phyloP scores from a whole-genome alignment of 2,329 filamentous ascomycete species.

The Penicillium crustosum region DNA sequence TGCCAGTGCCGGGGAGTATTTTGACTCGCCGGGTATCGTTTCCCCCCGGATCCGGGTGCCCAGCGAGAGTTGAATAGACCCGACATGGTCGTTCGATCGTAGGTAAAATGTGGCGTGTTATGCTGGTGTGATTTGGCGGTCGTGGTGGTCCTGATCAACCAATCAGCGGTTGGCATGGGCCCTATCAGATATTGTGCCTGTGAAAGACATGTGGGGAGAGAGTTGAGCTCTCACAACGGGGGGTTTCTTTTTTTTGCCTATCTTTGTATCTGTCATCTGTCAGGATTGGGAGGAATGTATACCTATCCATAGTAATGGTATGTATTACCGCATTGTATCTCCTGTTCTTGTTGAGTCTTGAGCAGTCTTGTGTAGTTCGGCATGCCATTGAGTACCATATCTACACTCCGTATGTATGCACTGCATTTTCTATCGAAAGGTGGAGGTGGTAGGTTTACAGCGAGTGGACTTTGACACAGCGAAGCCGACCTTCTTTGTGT shows the following conservation, averaged over 20 bases:
- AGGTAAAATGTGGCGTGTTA: not conserved
- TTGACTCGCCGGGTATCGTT: not conserved
- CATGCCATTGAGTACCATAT: not conserved
- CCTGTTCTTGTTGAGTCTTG: not conserved
- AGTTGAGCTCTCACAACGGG: not conserved
- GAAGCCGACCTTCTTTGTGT: not conserved
- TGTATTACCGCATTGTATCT: not conserved
- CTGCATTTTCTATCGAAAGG: not conserved
- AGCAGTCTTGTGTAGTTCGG: not conserved
- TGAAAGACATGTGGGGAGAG: not conserved
- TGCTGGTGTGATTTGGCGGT: not conserved
- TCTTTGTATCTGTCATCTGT: not conserved
- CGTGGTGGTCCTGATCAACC: not conserved
- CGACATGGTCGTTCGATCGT: conserved; percentile 5
- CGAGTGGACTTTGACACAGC: not conserved
- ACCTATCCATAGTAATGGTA: not conserved
- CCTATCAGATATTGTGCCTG: not conserved
- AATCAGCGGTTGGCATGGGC: not conserved
- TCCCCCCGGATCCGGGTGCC: conserved; percentile 18
- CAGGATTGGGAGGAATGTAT: no score
- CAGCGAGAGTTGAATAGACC: conserved; percentile 27
- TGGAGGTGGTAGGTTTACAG: not conserved
- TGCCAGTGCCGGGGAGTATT: not conserved
- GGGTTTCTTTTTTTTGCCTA: not conserved
- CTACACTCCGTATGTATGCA: not conserved